Conservation (phyloP, 2,329 filamentous ascomycete species). For the Rasamsonia emersonii region DNA sequence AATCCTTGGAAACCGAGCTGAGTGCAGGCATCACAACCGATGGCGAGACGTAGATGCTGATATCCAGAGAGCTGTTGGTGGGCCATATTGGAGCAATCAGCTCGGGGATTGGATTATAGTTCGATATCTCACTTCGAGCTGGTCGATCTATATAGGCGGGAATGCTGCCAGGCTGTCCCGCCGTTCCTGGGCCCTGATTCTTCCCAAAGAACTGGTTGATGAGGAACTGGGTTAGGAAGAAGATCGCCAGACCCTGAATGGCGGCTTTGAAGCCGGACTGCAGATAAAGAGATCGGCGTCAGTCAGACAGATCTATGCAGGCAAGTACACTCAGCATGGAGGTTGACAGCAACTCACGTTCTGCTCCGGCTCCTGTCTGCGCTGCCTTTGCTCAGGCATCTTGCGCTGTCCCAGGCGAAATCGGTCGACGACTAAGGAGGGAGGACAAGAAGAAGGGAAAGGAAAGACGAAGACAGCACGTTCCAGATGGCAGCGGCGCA, state of each 20-base stretch:
- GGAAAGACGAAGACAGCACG: slow-evolving; percentile 7
- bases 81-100: slow-evolving; percentile 88
- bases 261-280: slow-evolving; percentile 36
- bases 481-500: too few relatives aligned
- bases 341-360: too few relatives aligned
- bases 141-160: slow-evolving; percentile 60
- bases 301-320: too few relatives aligned
- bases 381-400: slow-evolving; percentile 33
- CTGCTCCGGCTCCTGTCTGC: slow-evolving; percentile 24
- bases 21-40: slow-evolving; percentile 59
- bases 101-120: slow-evolving; percentile 45
- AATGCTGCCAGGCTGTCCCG: slow-evolving; percentile 33
- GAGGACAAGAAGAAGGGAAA: slow-evolving; percentile 9
- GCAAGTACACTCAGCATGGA: too few relatives aligned
- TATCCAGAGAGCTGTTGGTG: slow-evolving; percentile 66
- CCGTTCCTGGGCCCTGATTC: slow-evolving; percentile 17
- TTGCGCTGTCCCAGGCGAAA: slow-evolving; percentile 11
- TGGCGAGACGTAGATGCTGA: slow-evolving; percentile 75
- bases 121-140: slow-evolving; percentile 29
- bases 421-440: slow-evolving; percentile 8
- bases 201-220: slow-evolving; percentile 47
- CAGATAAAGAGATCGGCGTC: too few relatives aligned
- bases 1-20: slow-evolving; percentile 55
- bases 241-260: slow-evolving; percentile 51
- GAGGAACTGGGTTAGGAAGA: slow-evolving; percentile 50